Conservation (phyloP, 2,329 filamentous ascomycete species). For the Talaromyces sp. region DNA sequence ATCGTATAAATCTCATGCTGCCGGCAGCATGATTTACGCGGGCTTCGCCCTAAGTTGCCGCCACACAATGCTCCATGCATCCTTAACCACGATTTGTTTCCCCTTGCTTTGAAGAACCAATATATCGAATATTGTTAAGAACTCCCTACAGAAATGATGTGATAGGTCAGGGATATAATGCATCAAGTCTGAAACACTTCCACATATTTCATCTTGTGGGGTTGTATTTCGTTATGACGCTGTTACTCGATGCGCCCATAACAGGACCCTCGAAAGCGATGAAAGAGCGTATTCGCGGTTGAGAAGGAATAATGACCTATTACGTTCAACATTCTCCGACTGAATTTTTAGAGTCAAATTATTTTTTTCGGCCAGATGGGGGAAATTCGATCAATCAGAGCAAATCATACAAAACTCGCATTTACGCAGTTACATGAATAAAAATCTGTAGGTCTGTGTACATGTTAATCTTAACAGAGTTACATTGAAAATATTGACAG, state of each 20-base stretch:
- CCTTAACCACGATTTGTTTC: background rate
- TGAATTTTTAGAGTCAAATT: background rate
- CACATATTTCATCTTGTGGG: background rate
- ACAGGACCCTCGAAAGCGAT: background rate
- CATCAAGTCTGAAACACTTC: background rate
- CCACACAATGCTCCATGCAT: background rate
- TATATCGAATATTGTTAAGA: background rate
- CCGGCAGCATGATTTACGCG: background rate
- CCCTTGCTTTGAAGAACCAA: background rate
- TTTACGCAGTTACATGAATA: background rate
- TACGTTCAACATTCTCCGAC: background rate
- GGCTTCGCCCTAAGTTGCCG: constrained; percentile 6
- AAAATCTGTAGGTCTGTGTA: background rate
- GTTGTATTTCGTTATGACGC: background rate
- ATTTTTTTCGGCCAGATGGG: background rate
- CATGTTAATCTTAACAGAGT: background rate
- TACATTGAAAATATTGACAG: background rate
- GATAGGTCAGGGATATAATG: background rate
- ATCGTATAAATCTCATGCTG: background rate
- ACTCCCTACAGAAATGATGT: background rate
- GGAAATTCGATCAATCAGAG: background rate
- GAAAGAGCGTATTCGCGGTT: background rate
- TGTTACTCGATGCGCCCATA: background rate
- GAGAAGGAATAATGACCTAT: background rate
- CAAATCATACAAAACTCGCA: background rate